Conservation (phyloP, 129 eudicot species). For the Artemisia annua region DNA sequence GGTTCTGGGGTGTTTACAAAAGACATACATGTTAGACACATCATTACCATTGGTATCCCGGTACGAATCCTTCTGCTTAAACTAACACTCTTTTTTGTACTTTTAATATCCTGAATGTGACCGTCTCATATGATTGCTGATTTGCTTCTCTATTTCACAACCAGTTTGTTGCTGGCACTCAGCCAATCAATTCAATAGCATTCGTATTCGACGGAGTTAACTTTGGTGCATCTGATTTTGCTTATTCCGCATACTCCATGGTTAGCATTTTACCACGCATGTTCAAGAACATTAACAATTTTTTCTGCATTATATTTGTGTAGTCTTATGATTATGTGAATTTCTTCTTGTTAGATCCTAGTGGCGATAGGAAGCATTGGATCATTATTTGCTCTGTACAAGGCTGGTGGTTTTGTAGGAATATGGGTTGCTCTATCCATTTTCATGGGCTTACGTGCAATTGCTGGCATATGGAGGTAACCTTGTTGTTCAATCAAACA, state of each 20-base stretch:
- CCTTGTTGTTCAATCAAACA: not conserved
- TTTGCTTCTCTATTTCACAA: not conserved
- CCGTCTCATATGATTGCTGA: not conserved
- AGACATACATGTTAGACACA: slow-evolving; percentile 57
- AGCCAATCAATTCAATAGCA: slow-evolving; percentile 77
- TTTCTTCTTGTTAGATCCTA: slow-evolving; percentile 45
- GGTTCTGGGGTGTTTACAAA: slow-evolving; percentile 74
- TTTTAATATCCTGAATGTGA: not conserved
- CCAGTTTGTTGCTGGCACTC: slow-evolving; percentile 89
- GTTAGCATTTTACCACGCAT: slow-evolving; percentile 26
- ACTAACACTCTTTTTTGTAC: not conserved
- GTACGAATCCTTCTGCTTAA: slow-evolving; percentile 32
- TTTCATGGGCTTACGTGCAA: slow-evolving; percentile 64
- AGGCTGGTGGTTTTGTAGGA: slow-evolving; percentile 61
- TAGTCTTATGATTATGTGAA: not conserved
- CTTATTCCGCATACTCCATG: slow-evolving; percentile 89
- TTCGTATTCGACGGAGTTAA: slow-evolving; percentile 80
- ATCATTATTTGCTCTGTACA: slow-evolving; percentile 48
- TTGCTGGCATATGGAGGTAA: slow-evolving; percentile 96
- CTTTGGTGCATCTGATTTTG: slow-evolving; percentile 89
- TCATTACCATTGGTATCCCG: slow-evolving; percentile 67
- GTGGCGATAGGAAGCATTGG: slow-evolving; percentile 68
- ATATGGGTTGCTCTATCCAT: slow-evolving; percentile 84
- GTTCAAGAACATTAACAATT: not conserved
- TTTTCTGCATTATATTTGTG: not conserved